Conservation (phyloP, 2,329 filamentous ascomycete species). For the Aspergillaceae sp. region DNA sequence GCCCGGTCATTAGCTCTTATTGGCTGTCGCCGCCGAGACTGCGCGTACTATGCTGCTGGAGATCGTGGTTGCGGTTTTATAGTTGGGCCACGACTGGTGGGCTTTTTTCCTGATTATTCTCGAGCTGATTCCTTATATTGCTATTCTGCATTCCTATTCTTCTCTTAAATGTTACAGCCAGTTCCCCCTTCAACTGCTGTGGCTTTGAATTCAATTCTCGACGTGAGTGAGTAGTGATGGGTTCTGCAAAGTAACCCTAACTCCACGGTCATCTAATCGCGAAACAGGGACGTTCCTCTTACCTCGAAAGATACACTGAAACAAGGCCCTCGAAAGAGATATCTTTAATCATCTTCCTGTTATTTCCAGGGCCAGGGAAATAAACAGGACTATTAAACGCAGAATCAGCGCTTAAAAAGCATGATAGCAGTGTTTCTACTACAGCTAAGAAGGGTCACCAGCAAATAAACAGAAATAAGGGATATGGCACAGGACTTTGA, state of each 20-base stretch:
- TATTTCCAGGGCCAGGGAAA: background rate
- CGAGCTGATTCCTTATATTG: background rate
- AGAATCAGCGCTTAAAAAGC: background rate
- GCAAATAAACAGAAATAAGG: background rate
- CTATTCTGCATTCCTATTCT: too few relatives aligned
- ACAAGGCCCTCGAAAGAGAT: too few relatives aligned
- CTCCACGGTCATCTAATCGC: background rate
- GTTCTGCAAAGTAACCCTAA: background rate
- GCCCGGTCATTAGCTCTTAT: background rate
- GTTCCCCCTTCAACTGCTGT: background rate
- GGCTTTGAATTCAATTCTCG: background rate
- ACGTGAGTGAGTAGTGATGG: background rate
- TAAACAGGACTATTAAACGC: background rate
- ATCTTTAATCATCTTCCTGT: too few relatives aligned
- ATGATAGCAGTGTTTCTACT: background rate
- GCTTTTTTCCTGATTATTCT: background rate
- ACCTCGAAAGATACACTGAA: background rate
- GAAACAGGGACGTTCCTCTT: background rate
- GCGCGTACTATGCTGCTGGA: background rate
- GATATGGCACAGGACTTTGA: slow-evolving; percentile 20
- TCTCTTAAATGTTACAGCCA: background rate
- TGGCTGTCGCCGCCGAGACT: background rate
- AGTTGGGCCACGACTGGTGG: background rate
- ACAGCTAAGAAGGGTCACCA: background rate
- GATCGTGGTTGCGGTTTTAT: background rate